phyloP scores from a whole-genome alignment of 768 basidiomycete species.

The Tremella yokohamensis region DNA sequence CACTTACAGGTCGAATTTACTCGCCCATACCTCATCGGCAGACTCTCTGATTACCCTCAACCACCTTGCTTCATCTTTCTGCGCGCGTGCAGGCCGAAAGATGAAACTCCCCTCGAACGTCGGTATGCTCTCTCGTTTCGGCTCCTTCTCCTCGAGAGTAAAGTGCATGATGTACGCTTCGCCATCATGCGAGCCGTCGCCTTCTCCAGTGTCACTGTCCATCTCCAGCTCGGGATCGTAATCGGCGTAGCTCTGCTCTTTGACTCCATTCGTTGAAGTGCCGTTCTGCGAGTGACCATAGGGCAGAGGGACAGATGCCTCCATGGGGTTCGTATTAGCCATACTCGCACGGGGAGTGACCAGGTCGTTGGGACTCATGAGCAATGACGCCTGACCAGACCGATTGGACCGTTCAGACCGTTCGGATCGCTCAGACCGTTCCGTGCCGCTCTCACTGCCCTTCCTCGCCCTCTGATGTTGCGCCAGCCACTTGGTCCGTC shows the following conservation, averaged over 20 bases:
- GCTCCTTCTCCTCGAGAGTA: slow-evolving; percentile 55
- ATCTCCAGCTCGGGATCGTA: slow-evolving; percentile 37
- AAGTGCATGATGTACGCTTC: slow-evolving; percentile 39
- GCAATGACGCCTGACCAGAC: too few relatives aligned
- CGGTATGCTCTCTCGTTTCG: slow-evolving; percentile 16
- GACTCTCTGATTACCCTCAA: slow-evolving; percentile 84
- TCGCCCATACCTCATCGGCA: slow-evolving; percentile 65
- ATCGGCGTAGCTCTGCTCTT: slow-evolving; percentile 24
- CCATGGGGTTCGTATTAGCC: too few relatives aligned
- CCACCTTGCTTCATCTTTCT: slow-evolving; percentile 74
- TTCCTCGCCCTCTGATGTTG: neutral
- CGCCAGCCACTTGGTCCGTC: slow-evolving; percentile 39
- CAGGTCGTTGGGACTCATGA: too few relatives aligned
- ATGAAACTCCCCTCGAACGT: slow-evolving; percentile 57
- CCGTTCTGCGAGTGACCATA: too few relatives aligned
- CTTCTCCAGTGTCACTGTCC: slow-evolving; percentile 31
- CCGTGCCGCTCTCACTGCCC: too few relatives aligned
- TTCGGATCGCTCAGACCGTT: too few relatives aligned
- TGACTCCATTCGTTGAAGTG: too few relatives aligned
- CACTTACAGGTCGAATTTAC: slow-evolving; percentile 70
- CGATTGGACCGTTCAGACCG: too few relatives aligned
- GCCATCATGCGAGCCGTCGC: slow-evolving; percentile 13
- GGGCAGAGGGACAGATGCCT: too few relatives aligned
- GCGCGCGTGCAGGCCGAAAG: slow-evolving; percentile 75
- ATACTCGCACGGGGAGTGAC: too few relatives aligned